phyloP scores from a whole-genome alignment of 305 asterid species.

The Fraxinus angustifolia region DNA sequence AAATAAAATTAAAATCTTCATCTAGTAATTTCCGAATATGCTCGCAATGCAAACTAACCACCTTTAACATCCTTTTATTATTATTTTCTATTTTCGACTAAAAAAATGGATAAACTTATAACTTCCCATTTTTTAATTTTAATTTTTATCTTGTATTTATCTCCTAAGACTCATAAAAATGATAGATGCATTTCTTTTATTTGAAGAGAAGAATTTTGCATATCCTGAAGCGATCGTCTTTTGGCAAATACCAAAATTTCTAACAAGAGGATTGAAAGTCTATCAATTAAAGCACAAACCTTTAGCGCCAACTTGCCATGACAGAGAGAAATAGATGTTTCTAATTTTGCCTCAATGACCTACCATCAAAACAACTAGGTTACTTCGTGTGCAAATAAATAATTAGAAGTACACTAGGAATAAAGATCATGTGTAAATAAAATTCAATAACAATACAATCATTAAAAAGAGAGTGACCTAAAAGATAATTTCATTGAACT shows the following conservation, averaged over 20 bases:
- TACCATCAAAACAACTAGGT: slow-evolving; percentile 32
- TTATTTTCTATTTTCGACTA: background rate
- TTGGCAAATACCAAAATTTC: slow-evolving; percentile 67
- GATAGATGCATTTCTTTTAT: background rate
- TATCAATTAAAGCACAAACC: slow-evolving; percentile 85
- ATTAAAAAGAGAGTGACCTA: slow-evolving; percentile 54
- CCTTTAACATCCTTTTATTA: background rate
- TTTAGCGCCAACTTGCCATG: slow-evolving; percentile 82
- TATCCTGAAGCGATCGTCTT: slow-evolving; percentile 87
- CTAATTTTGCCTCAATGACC: slow-evolving; percentile 91
- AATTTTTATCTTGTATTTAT: slow-evolving; percentile 4
- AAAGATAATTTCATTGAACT: slow-evolving; percentile 86
- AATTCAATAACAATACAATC: slow-evolving; percentile 9
- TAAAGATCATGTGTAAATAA: slow-evolving; percentile 14
- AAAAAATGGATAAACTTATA: background rate
- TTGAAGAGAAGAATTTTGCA: slow-evolving; percentile 16
- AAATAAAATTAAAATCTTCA: slow-evolving; percentile 12
- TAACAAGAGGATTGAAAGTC: slow-evolving; percentile 69
- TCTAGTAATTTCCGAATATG: background rate
- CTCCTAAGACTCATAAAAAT: background rate
- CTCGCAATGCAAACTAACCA: slow-evolving; percentile 11
- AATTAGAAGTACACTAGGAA: background rate
- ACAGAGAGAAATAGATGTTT: slow-evolving; percentile 67
- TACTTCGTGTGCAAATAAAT: slow-evolving; percentile 3
- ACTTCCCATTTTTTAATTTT: background rate